A percentile compares a stretch with the other conserved stretches of the same genome.
phyloP scores from a whole-genome alignment of 192 early-diverging fungal genomes.

The Pilobolus umbonatus region DNA sequence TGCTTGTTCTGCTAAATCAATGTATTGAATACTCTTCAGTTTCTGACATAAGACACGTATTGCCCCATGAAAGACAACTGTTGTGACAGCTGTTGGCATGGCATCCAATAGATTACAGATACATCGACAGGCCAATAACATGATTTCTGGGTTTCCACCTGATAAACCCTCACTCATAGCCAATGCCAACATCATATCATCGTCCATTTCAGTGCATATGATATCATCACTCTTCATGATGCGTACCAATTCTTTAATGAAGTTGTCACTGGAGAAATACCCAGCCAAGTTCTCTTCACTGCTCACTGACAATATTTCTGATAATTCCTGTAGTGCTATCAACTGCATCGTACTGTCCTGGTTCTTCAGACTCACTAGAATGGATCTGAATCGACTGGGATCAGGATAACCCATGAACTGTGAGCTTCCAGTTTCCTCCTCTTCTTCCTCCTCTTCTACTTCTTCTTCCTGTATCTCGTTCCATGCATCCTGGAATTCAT shows the following conservation, averaged over 20 bases:
- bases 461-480: conserved; percentile 30
- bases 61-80: conserved; percentile 64
- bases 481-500: conserved; percentile 18
- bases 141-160: conserved; percentile 63
- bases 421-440: conserved; percentile 30
- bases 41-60: conserved; percentile 69
- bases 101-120: conserved; percentile 88
- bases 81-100: conserved; percentile 59
- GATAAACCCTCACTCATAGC: conserved; percentile 41
- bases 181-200: conserved; percentile 37
- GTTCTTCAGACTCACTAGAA: conserved; percentile 54
- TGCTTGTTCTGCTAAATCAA: conserved; percentile 89
- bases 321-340: conserved; percentile 82
- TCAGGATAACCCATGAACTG: conserved; percentile 29
- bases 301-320: conserved; percentile 71
- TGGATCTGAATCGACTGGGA: conserved; percentile 49
- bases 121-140: conserved; percentile 89
- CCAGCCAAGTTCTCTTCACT: conserved; percentile 67
- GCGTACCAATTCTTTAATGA: conserved; percentile 61
- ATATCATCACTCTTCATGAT: conserved; percentile 51
- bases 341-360: conserved; percentile 63
- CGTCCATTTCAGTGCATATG: conserved; percentile 19
- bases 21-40: conserved; percentile 81
- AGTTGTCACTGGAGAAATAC: conserved; percentile 59
- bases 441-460: conserved; percentile 17